These are phyloP conservation scores for Oemleria cerasiformis DNA, from an alignment of 306 rosid genomes.

Conservation along the genomic window DNA sequence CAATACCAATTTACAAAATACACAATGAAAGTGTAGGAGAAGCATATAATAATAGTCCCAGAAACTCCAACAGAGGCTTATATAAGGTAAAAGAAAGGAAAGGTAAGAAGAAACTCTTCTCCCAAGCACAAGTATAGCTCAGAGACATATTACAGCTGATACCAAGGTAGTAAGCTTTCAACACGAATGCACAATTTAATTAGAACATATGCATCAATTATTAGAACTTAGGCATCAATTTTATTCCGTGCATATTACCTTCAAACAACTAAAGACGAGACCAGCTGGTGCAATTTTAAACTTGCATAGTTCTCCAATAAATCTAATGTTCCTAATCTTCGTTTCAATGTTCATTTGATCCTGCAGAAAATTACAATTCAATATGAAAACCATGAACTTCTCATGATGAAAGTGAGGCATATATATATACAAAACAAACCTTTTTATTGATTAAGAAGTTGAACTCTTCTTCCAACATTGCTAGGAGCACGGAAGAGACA, in stretches of 20 bases:
- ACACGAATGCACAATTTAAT: background rate
- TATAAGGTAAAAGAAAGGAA: background rate
- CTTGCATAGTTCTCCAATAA: slow-evolving; percentile 98
- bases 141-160: background rate
- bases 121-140: background rate
- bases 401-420: too few relatives aligned
- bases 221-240: background rate
- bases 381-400: slow-evolving; percentile 9
- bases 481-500: slow-evolving; percentile 75
- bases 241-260: slow-evolving; percentile 48
- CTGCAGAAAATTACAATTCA: slow-evolving; percentile 46
- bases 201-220: too few relatives aligned
- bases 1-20: background rate
- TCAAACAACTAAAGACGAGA: slow-evolving; percentile 91
- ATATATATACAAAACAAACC: slow-evolving; percentile 55
- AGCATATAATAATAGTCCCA: background rate
- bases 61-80: background rate
- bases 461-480: slow-evolving; percentile 96
- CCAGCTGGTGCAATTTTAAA: slow-evolving; percentile 85
- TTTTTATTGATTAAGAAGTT: slow-evolving; percentile 92
- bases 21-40: background rate
- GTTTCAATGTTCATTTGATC: slow-evolving; percentile 99
- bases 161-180: background rate
- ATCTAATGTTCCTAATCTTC: slow-evolving; percentile 93
- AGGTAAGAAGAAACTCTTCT: background rate